These are phyloP conservation scores for Rehmannia glutinosa DNA, from an alignment of 257 asterid genomes.

Conservation along the genomic window DNA sequence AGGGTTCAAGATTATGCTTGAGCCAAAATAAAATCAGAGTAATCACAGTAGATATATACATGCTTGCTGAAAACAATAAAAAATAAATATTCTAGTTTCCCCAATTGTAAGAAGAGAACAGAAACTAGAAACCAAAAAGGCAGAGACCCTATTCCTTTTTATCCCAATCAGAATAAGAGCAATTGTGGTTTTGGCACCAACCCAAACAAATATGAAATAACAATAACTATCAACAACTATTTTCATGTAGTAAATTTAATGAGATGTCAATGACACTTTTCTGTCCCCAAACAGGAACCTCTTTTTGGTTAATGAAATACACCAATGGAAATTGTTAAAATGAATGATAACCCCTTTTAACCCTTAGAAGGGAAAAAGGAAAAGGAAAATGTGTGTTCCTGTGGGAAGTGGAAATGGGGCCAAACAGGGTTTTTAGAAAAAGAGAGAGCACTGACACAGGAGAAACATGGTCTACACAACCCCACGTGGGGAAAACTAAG, in stretches of 20 bases:
- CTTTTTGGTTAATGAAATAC: neutral
- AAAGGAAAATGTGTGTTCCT: neutral
- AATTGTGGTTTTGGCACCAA: too few relatives aligned
- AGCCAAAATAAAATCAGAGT: neutral
- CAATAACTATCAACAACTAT: conserved; percentile 24
- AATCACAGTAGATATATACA: neutral
- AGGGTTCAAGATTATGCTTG: neutral
- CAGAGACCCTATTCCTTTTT: neutral
- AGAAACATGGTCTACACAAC: neutral
- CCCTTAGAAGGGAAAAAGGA: neutral
- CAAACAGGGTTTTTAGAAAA: neutral
- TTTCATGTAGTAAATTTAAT: conserved; percentile 18
- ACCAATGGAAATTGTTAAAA: neutral
- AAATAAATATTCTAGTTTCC: conserved; percentile 13
- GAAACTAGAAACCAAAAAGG: conserved; percentile 19
- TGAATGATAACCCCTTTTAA: neutral
- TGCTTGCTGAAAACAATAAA: neutral
- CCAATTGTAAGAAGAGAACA: conserved; percentile 22
- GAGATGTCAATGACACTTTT: conserved; percentile 16
- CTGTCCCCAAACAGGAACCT: neutral
- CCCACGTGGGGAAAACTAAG: conserved; percentile 25
- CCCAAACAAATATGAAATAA: too few relatives aligned
- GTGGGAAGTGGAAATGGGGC: neutral
- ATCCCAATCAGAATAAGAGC: conserved; percentile 10
- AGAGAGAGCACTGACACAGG: neutral